phyloP scores from a whole-genome alignment of 2,329 filamentous ascomycete species.

The Teratosphaeria destructans region DNA sequence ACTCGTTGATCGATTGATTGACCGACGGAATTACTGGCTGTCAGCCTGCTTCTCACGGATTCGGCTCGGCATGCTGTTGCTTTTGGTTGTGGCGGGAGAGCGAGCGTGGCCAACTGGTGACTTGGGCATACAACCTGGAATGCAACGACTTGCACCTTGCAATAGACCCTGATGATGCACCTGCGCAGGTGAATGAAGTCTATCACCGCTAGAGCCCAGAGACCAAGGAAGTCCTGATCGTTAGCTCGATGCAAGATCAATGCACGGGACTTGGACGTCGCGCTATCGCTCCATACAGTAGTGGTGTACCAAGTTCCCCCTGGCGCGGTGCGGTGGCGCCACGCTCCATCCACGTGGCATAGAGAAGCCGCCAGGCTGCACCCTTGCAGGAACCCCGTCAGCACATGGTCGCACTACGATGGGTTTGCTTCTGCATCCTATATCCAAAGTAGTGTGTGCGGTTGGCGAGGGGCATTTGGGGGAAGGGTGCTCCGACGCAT shows the following conservation, averaged over 20 bases:
- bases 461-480: background rate
- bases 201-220: too few relatives aligned
- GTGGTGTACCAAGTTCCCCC: background rate
- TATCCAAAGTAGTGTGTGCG: background rate
- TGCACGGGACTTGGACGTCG: background rate
- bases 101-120: too few relatives aligned
- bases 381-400: background rate
- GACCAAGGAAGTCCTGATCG: too few relatives aligned
- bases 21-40: background rate
- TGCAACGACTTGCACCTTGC: too few relatives aligned
- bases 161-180: too few relatives aligned
- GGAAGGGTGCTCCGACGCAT: background rate
- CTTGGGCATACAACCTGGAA: too few relatives aligned
- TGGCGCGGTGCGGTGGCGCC: background rate
- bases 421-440: background rate
- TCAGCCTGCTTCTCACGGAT: background rate
- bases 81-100: background rate
- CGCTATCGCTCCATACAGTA: background rate
- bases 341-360: background rate
- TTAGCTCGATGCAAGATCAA: too few relatives aligned
- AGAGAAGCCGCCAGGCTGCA: background rate
- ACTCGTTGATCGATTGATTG: too few relatives aligned
- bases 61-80: background rate
- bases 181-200: too few relatives aligned
- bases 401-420: background rate